These are phyloP conservation scores for Macadamia integrifolia DNA, from an alignment of 164 flowering plant genomes.

Conservation along the genomic window DNA sequence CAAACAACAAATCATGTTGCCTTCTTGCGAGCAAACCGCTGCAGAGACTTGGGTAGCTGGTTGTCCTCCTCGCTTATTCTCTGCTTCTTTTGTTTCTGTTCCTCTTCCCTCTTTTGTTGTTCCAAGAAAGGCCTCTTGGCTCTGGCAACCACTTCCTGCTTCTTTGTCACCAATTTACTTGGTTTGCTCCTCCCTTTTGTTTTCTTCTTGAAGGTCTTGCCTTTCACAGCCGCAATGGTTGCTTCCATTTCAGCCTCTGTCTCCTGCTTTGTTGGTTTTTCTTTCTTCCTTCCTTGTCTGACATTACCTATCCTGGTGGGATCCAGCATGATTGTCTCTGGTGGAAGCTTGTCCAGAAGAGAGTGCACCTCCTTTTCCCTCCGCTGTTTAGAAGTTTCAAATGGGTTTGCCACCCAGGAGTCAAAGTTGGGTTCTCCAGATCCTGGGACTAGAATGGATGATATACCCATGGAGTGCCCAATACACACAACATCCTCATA, in stretches of 20 bases:
- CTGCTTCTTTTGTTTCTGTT: constrained; percentile 37
- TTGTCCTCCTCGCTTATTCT: constrained; percentile 33
- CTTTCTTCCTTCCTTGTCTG: constrained; percentile 47
- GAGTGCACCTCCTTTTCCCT: constrained; percentile 78
- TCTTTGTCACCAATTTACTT: constrained; percentile 58
- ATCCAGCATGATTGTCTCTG: constrained; percentile 85
- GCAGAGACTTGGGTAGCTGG: constrained; percentile 50
- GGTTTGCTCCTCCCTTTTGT: constrained; percentile 89
- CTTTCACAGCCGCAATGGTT: constrained; percentile 56
- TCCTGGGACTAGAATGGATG: constrained; percentile 81
- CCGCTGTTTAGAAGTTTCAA: constrained; percentile 70
- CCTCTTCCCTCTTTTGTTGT: constrained; percentile 36
- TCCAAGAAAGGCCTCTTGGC: constrained; percentile 78
- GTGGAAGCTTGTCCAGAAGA: constrained; percentile 90
- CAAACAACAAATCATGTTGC: neutral
- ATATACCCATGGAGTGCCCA: constrained; percentile 90
- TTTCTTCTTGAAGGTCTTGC: constrained; percentile 45
- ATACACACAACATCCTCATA: constrained; percentile 88
- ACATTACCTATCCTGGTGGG: constrained; percentile 71
- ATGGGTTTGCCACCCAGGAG: constrained; percentile 89
- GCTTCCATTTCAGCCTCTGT: constrained; percentile 71
- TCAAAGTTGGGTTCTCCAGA: constrained; percentile 97
- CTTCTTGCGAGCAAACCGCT: constrained; percentile 50
- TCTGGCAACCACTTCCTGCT: constrained; percentile 37
- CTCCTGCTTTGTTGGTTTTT: constrained; percentile 48